Percentiles rank a stretch among this genome's conserved stretches.
Evolutionary conservation across 768 basidiomycete species (phyloP).

Genomic region (Clavaria fumosa): DNA sequence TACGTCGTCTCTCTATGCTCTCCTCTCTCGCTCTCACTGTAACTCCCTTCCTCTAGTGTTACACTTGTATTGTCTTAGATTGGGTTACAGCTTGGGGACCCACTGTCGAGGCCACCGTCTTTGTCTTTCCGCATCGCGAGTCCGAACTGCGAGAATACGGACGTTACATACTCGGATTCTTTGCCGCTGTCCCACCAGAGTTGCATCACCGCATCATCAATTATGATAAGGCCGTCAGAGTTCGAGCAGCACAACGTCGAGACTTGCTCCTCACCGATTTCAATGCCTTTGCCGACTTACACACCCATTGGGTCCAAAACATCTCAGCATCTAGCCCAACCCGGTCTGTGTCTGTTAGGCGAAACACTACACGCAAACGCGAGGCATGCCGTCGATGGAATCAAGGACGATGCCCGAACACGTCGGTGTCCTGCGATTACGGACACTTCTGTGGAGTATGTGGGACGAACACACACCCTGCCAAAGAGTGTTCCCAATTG

Average conservation of each 20-base stretch:
- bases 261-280: constrained; percentile 13
- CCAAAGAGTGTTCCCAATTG: not conserved
- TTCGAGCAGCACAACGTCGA: constrained; percentile 6
- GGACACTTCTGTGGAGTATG: not conserved
- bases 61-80: too few relatives aligned
- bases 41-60: too few relatives aligned
- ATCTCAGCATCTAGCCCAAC: not conserved
- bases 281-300: constrained; percentile 4
- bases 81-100: too few relatives aligned
- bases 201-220: constrained; percentile 12
- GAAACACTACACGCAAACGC: not conserved
- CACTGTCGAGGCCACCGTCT: too few relatives aligned
- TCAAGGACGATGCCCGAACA: not conserved
- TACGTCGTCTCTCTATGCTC: too few relatives aligned
- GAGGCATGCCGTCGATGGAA: not conserved
- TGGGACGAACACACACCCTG: not conserved
- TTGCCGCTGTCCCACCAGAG: not conserved
- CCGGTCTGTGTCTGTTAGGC: too few relatives aligned
- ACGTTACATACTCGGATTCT: too few relatives aligned
- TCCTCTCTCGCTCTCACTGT: too few relatives aligned
- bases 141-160: too few relatives aligned
- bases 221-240: constrained; percentile 16
- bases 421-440: not conserved
- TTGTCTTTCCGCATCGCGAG: too few relatives aligned
- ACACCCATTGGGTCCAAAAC: constrained; percentile 6